These are phyloP conservation scores for Taiozyma onychis DNA, from an alignment of 1,139 yeast species.

Conservation along the genomic window DNA sequence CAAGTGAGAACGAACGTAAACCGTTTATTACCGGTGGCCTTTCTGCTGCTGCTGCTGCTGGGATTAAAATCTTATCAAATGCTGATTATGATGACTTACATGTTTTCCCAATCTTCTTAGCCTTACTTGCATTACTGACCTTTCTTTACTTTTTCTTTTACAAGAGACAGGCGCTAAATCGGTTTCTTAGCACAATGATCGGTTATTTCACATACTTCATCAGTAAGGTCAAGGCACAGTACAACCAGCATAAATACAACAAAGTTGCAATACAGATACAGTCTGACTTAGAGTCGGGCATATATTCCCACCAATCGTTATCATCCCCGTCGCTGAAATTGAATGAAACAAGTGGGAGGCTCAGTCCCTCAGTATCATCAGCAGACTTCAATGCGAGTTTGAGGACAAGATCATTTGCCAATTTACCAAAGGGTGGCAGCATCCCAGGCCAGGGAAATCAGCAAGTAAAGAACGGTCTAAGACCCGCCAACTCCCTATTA, in stretches of 20 bases:
- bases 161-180: constrained; percentile 10
- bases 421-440: constrained; percentile 10
- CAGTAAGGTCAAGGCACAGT: constrained; percentile 11
- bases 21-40: constrained; percentile 19
- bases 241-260: constrained; percentile 15
- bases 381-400: constrained; percentile 12
- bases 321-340: background rate
- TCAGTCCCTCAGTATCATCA: constrained; percentile 17
- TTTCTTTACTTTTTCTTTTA: constrained; percentile 12
- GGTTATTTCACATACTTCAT: constrained; percentile 7
- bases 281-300: constrained; percentile 20
- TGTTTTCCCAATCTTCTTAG: constrained; percentile 7
- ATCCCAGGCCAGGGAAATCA: background rate
- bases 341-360: constrained; percentile 14
- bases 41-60: background rate
- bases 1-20: constrained; percentile 39
- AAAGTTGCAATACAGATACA: constrained; percentile 16
- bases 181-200: constrained; percentile 6
- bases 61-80: constrained; percentile 1
- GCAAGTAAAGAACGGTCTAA: background rate
- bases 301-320: constrained; percentile 1
- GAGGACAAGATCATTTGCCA: constrained; percentile 23
- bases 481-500: constrained; percentile 37
- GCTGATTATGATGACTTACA: constrained; percentile 7
- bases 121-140: constrained; percentile 2